Evolutionary conservation across 768 basidiomycete genomes (phyloP).

Genomic region (Suillus occidentalis): DNA sequence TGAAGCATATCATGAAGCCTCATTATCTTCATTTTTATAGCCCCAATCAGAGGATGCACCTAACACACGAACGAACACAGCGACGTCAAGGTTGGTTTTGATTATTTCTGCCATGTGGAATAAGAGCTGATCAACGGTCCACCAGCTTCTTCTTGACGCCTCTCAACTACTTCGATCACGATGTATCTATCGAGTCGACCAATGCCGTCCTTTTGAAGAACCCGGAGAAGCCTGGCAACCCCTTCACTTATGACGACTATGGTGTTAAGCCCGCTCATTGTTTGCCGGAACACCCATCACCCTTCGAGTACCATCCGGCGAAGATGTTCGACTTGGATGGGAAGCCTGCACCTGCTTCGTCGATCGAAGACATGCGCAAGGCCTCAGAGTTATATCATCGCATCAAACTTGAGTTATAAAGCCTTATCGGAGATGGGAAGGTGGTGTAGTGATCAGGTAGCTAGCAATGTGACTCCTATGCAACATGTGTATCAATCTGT

Average conservation of each 20-base stretch:
- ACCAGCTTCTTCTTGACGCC: conserved; percentile 57
- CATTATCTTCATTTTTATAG: conserved; percentile 23
- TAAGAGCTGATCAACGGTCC: background rate
- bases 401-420: conserved; percentile 34
- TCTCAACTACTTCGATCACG: conserved; percentile 65
- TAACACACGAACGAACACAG: conserved; percentile 56
- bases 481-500: background rate
- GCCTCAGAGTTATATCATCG: conserved; percentile 40
- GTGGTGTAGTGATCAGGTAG: conserved; percentile 1
- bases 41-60: conserved; percentile 67
- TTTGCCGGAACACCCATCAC: conserved; percentile 35
- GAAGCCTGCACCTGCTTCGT: conserved; percentile 25
- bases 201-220: conserved; percentile 51
- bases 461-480: background rate
- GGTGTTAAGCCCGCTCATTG: conserved; percentile 46
- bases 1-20: background rate
- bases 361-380: conserved; percentile 40
- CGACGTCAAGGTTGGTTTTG: conserved; percentile 47
- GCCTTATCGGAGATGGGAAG: background rate
- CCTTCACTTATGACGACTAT: conserved; percentile 50
- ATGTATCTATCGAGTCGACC: conserved; percentile 56
- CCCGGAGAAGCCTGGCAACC: conserved; percentile 37
- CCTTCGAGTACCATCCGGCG: conserved; percentile 40
- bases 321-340: conserved; percentile 37
- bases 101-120: background rate